Base-by-base conservation (phyloP, 2,329 filamentous ascomycete genomes). In the Aureobasidium sp. region DNA sequence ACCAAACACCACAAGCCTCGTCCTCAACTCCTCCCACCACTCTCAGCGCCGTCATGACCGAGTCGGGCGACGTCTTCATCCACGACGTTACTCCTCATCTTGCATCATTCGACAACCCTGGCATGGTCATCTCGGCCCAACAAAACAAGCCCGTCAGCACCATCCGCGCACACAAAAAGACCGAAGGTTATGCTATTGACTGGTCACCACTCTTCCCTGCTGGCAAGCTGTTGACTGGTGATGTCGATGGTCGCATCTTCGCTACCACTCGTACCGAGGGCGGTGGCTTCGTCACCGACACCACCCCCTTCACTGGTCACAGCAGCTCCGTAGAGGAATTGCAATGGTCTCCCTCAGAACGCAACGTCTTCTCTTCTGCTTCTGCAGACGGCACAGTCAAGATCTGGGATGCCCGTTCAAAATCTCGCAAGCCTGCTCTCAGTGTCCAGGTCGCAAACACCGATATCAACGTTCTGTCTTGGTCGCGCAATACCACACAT, bases 401-500 rank as follows among this genome's bases (percentile, higher is more conserved):
- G 68, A 84, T 98, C 56, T 98, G 93, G 90, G 93, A 98, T 66
- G 81, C 93, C 17, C 83, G 93, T 49, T 90, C 86, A 68, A 96
- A 96, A 77, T 88, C 85, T 59, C 84, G 88, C 58, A 87, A 86
- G 66, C 83, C 90, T n/a, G 90, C 90, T 39, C 80, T 98, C 56
- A 89, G 85, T 53, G 86, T 97, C 55, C 81, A 89, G 66, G 85
- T 93, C 59, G 93, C 86, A 66, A 76, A 81, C 53, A 83, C 84
- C 45, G 93, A 98, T 65, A 88, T 97, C 65, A 98, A 98, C 67
- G 93, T 98, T 57, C 86, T 97, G 73, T 93, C 87, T 56, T 98
- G 93, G 93, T 95, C 90, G 32, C 81, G 80, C 39, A 84, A 90
- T 70, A 95, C 90, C 1, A 81, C 84, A 19, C 90, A 97, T 69